Base-by-base conservation (phyloP, 2,329 filamentous ascomycete genomes). In the Incumbomyces lentus region DNA sequence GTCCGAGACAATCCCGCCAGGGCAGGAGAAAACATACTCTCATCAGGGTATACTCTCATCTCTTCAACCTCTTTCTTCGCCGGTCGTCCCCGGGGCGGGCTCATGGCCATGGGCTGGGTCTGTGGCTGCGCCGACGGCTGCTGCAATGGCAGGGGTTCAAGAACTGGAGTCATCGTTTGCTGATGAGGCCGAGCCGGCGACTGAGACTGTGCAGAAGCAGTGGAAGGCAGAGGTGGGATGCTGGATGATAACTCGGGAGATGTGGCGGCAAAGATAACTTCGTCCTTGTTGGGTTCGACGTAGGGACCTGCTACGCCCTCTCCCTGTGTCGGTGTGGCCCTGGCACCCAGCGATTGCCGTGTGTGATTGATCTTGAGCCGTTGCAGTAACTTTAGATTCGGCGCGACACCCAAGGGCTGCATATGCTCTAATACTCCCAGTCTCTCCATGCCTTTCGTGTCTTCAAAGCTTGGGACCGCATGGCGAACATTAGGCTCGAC, bases 361-460 rank as follows among this genome's bases (percentile, higher is more conserved):
- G 43, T 38, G 29, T 49, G 50, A 22, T 49, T 52, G 44, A 58
- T 41, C 58, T 70, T 74, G 49, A 73, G 62, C 54, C 73, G 71
- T 51, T 70, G 69, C 66, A 79, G 78, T 54, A 80, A 70, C 60
- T 78, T 75, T 40, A 74, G 66, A 17, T 73, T 74, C 11, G 88
- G 88, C 55, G 81, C 72, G 46, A 80, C 75, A 34, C 88, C 88
- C 47, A 95, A 68, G 19, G 88, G 82, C 44, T 81, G 81, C 88
- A 94, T 94, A 58, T 82, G 82, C 64, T 86, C 82, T 49, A 93
- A 71, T 14, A 93, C 84, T 53, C 85, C 85, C 62, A 80, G 78
- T 40, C 82, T 74, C 58, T 82, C 71, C 55, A 92, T 74, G 37
- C 84, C 84, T 48, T 75, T 78, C 61, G 76, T 71, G 55, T 94